Base-by-base conservation (phyloP, 2,329 filamentous ascomycete genomes). In the Alternaria consortialis region DNA sequence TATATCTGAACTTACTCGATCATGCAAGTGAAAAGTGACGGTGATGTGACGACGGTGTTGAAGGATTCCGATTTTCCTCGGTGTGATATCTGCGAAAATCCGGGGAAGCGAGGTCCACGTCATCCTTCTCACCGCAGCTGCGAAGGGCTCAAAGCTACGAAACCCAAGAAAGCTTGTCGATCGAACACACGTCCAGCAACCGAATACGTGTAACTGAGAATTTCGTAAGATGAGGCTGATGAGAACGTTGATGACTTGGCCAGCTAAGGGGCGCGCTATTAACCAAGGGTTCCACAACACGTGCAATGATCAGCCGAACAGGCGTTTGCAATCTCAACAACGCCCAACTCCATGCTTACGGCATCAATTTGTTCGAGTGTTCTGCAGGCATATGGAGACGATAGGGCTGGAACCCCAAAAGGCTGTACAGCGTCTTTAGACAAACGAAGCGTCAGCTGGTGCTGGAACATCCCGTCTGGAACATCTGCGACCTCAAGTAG, bases 261-360 rank as follows among this genome's bases (percentile, higher is more conserved):
- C 3, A 37, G 46, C 32, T 36, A 25, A 48, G 46, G 44, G 46
- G 31, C 46, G 17, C 46, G 46, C 46, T 48, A 48, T 36, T 36
- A 31, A 48, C 5, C 46, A 48, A 25, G 46, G 25, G 27, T 12
- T 4, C 37, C 37, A 31, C 37, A n/a, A 12, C 51, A 44, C 27
- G 51, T 32, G 27, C 11, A 31, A 29, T 20, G 25, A 53, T 39
- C 53, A 17, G 42, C n/a, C 53, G 43, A 56, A 56, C 53, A 56
- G 42, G 42, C 32, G 53, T 56, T 55, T 48, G 43, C 53, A 36
- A 31, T 27, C 13, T 37, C 13, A 5, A 8, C 5, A 37, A 50
- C 20, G 32, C 32, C 32, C 46, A 37, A 37, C 46, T 25, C 32
- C 15, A n/a, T 37, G 46, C 46, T 50, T 37, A 50, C 46, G 46